Evolutionary conservation across 2,329 filamentous ascomycete species (phyloP), one percentile per base, ranked within the genome.

Genomic region (Aplosporella prunicola): DNA sequence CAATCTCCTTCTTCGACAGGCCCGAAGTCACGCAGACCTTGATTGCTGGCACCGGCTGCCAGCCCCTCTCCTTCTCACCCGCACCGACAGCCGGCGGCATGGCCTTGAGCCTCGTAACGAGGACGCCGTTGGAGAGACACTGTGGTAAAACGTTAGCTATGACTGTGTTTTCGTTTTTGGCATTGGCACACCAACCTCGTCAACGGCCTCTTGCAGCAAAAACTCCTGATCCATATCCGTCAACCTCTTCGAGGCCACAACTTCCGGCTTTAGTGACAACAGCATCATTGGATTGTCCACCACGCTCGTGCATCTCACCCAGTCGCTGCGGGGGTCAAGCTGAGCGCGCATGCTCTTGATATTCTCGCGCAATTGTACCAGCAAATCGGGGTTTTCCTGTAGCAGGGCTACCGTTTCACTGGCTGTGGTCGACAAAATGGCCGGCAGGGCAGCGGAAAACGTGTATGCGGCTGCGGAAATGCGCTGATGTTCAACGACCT

Each of bases 401-500:
- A 98, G 69, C 48, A 96, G 67, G 39, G 79, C 78, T 40, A 96
- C 73, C 1, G 87, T 89, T 63, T 95, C 91, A 55, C 85, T 93
- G 1, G 89, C 87, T 0, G 88, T 95, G n/a, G 93, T 93, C 13
- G 91, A 87, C 36, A 94, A 69, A 68, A 98, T 82, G 14, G 91
- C 91, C 4, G 91, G 91, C 22, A 98, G 70, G 5, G 91, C 91
- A 3, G 91, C 91, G 18, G 89, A 96, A 66, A 86, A 98, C 3
- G 91, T 96, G 60, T 96, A 98, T 0, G 89, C 82, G 1, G 84
- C 78, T 4, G 89, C 85, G 7, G 84, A 86, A 52, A 98, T 88
- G 47, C 91, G 87, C 64, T 98, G 91, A 56, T 98, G 91, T 58
- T 93, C 85, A 13, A 96, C 84, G 13, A 96, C 88, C 55, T 95